phyloP scores from a whole-genome alignment of 257 asterid genomes.

The Primulina huaijiensis region DNA sequence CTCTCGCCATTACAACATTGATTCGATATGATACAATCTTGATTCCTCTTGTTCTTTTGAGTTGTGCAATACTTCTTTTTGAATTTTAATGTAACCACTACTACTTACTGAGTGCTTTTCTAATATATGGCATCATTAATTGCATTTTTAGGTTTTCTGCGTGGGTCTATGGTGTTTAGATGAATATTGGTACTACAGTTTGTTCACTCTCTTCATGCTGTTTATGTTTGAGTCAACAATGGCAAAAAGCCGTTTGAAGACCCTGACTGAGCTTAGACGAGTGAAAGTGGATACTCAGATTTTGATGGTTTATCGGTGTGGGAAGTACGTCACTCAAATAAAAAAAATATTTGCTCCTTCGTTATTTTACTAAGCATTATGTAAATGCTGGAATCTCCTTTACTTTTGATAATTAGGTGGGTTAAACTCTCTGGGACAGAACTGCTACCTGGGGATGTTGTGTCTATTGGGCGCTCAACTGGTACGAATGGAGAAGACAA shows the following conservation, averaged over 20 bases:
- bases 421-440: conserved; percentile 87
- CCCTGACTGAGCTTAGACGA: conserved; percentile 90
- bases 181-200: conserved; percentile 94
- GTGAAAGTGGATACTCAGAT: conserved; percentile 90
- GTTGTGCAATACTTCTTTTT: neutral
- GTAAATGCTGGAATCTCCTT: conserved; percentile 25
- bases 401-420: conserved; percentile 61
- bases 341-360: conserved; percentile 4
- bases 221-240: conserved; percentile 98
- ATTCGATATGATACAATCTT: neutral
- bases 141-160: conserved; percentile 75
- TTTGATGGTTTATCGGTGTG: conserved; percentile 89
- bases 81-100: conserved; percentile 2
- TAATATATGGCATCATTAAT: conserved; percentile 23
- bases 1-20: no score
- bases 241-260: conserved; percentile 96
- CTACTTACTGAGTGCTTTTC: conserved; percentile 10
- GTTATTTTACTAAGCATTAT: conserved; percentile 6
- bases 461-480: conserved; percentile 93
- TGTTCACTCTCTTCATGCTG: conserved; percentile 94
- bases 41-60: conserved; percentile 2
- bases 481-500: conserved; percentile 86
- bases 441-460: conserved; percentile 92
- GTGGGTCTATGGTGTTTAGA: conserved; percentile 99
- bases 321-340: conserved; percentile 66